A percentile compares a stretch with the other conserved stretches of the same genome.
phyloP scores from a whole-genome alignment of 164 flowering plant genomes.

The Taxillus chinensis region DNA sequence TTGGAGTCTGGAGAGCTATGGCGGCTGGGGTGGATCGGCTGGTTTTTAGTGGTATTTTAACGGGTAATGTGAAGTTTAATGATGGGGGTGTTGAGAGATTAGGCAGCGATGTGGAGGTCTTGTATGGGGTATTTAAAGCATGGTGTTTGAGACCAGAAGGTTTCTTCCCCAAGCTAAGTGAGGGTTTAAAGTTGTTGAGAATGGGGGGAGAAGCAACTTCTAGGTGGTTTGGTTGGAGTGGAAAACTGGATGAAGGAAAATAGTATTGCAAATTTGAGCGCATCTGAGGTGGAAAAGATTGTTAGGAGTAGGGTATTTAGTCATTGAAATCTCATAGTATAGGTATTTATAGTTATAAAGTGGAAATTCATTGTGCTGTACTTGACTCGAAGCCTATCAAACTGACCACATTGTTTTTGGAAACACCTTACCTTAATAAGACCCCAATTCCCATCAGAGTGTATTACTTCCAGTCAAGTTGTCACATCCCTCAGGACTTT shows the following conservation, averaged over 20 bases:
- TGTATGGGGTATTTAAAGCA: constrained; percentile 64
- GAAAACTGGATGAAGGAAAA: constrained; percentile 59
- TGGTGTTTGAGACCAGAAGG: constrained; percentile 97
- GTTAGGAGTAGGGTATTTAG: constrained; percentile 41
- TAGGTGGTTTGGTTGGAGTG: constrained; percentile 25
- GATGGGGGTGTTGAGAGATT: constrained; percentile 65
- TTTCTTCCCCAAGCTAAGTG: constrained; percentile 66
- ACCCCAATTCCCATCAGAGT: too few species aligned
- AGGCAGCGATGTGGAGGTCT: constrained; percentile 48
- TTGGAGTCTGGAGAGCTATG: constrained; percentile 68
- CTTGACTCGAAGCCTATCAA: too few species aligned
- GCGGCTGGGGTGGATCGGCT: constrained; percentile 58
- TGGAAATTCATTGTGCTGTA: too few species aligned
- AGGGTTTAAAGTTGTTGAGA: constrained; percentile 66
- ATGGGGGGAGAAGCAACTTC: constrained; percentile 42
- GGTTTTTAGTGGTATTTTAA: constrained; percentile 47
- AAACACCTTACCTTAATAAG: too few species aligned
- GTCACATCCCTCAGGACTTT: too few species aligned
- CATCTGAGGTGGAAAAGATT: constrained; percentile 57
- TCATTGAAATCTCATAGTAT: not conserved
- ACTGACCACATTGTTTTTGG: too few species aligned
- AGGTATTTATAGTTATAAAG: not conserved
- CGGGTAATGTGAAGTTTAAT: constrained; percentile 58
- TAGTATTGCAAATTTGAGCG: constrained; percentile 48
- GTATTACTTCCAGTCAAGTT: too few species aligned